phyloP scores from a whole-genome alignment of 2,329 filamentous ascomycete genomes.

The Curvularia hawaiiensis region DNA sequence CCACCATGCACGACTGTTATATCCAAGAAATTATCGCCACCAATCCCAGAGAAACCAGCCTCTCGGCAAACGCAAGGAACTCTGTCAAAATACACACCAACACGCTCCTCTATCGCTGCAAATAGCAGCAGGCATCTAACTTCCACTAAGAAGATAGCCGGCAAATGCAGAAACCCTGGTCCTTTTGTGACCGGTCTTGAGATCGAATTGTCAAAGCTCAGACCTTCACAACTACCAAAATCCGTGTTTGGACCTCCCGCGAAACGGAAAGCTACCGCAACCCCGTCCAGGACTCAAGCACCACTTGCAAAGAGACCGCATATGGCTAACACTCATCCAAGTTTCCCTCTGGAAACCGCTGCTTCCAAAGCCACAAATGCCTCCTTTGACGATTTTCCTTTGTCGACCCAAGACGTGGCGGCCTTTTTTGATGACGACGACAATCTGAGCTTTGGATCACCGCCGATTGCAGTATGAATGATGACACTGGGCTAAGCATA shows the following conservation, averaged over 20 bases:
- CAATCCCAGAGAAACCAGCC: background rate
- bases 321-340: background rate
- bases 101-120: background rate
- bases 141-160: slow-evolving; percentile 10
- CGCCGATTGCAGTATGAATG: slow-evolving; percentile 24
- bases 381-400: slow-evolving; percentile 24
- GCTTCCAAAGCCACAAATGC: background rate
- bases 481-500: slow-evolving; percentile 1
- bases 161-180: slow-evolving; percentile 10
- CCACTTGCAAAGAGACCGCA: slow-evolving; percentile 3
- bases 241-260: background rate
- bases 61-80: background rate
- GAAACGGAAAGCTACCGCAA: slow-evolving; percentile 5
- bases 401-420: slow-evolving; percentile 36
- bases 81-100: background rate
- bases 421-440: slow-evolving; percentile 37
- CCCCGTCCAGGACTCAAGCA: background rate
- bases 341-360: background rate
- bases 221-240: slow-evolving; percentile 10
- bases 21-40: background rate
- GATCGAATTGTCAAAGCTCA: slow-evolving; percentile 8
- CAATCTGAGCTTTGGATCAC: slow-evolving; percentile 27
- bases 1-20: background rate
- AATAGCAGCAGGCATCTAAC: slow-evolving; percentile 1
- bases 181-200: slow-evolving; percentile 10